Evolutionary conservation across 2,329 filamentous ascomycete genomes (phyloP).

Genomic region (Metarhizium album): DNA sequence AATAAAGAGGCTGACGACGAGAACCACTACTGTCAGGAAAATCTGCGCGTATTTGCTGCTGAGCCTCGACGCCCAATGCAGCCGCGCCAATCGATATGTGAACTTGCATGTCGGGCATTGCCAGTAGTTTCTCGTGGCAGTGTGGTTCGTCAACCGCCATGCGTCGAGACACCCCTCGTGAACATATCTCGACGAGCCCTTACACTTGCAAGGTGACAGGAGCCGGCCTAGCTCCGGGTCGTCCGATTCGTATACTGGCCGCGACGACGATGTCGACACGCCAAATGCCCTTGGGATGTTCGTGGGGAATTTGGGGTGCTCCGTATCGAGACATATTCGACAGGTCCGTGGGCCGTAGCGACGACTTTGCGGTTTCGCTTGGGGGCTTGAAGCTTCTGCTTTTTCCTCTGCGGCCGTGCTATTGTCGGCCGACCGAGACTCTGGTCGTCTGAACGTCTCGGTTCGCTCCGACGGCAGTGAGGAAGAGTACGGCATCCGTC

Average conservation of each 20-base stretch:
- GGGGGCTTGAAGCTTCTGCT: slow-evolving; percentile 7
- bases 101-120: slow-evolving; percentile 83
- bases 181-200: slow-evolving; percentile 85
- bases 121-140: slow-evolving; percentile 61
- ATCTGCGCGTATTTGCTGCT: slow-evolving; percentile 58
- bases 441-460: slow-evolving; percentile 1
- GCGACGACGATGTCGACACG: slow-evolving; percentile 21
- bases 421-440: neutral
- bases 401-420: neutral
- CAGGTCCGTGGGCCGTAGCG: slow-evolving; percentile 67
- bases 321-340: slow-evolving; percentile 75
- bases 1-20: slow-evolving; percentile 63
- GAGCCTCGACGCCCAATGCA: slow-evolving; percentile 64
- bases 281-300: slow-evolving; percentile 21
- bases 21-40: slow-evolving; percentile 58
- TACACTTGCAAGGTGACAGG: slow-evolving; percentile 85
- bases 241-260: slow-evolving; percentile 56
- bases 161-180: slow-evolving; percentile 80
- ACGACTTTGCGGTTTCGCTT: slow-evolving; percentile 9
- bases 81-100: slow-evolving; percentile 64
- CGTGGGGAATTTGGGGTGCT: slow-evolving; percentile 36
- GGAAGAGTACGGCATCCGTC: slow-evolving; percentile 4
- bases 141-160: slow-evolving; percentile 68
- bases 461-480: neutral
- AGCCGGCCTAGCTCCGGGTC: slow-evolving; percentile 66